Evolutionary conservation across 1,139 yeast species (phyloP).

Genomic region (Geotrichum cucujoidarum): DNA sequence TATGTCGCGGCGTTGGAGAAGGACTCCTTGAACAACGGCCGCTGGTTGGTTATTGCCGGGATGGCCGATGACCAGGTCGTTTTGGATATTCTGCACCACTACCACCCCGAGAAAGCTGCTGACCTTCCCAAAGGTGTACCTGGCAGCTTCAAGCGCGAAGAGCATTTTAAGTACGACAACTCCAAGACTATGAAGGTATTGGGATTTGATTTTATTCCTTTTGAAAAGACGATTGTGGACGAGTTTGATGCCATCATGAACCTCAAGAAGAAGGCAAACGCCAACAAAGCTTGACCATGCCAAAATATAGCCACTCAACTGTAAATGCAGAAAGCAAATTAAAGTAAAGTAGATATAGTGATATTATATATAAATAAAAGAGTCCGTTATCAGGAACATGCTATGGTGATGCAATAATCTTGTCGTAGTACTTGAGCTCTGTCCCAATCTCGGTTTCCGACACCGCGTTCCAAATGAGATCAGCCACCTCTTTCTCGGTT

Average conservation of each 20-base stretch:
- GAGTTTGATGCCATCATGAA: not conserved
- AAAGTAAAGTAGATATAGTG: no score
- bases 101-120: not conserved
- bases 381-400: no score
- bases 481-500: conserved; percentile 52
- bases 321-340: no score
- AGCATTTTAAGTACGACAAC: not conserved
- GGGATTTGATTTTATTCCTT: conserved; percentile 1
- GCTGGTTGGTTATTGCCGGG: conserved; percentile 39
- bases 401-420: no score
- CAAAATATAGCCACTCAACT: no score
- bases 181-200: not conserved
- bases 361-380: no score
- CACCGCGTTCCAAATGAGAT: conserved; percentile 27
- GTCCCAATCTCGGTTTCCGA: not conserved
- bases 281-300: no score
- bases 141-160: not conserved
- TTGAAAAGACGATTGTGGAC: not conserved
- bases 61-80: conserved; percentile 33
- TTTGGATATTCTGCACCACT: conserved; percentile 26
- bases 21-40: conserved; percentile 33
- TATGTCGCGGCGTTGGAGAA: conserved; percentile 20
- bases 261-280: not conserved
- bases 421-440: conserved; percentile 4
- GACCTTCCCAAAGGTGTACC: not conserved